phyloP scores from a whole-genome alignment of 2,329 filamentous ascomycete genomes.

The Curvularia verruculosa region DNA sequence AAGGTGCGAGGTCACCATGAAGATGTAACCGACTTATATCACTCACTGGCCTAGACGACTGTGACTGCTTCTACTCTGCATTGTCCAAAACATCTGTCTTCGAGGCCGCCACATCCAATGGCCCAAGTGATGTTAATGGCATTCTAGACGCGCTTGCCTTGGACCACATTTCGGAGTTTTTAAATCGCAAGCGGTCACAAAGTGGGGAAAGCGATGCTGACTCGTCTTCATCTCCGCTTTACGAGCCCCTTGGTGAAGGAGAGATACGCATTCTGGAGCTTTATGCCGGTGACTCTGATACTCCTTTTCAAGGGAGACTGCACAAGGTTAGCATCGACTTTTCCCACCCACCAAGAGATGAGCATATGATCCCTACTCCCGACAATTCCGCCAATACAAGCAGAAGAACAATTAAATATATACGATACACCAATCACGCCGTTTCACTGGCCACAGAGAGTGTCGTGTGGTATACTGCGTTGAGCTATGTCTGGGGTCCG shows the following conservation, averaged over 20 bases:
- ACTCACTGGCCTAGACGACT: conserved; percentile 8
- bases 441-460: conserved; percentile 19
- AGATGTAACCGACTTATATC: background rate
- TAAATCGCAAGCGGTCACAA: conserved; percentile 1
- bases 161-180: conserved; percentile 13
- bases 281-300: conserved; percentile 14
- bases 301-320: conserved; percentile 17
- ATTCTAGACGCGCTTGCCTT: conserved; percentile 15
- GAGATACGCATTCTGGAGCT: conserved; percentile 35
- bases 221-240: conserved; percentile 1
- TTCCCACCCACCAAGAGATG: conserved; percentile 17
- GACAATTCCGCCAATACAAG: conserved; percentile 5
- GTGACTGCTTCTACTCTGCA: conserved; percentile 21
- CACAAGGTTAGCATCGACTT: conserved; percentile 31
- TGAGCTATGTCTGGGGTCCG: conserved; percentile 35
- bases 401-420: conserved; percentile 7
- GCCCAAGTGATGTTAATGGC: conserved; percentile 6
- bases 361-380: background rate
- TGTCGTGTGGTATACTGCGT: conserved; percentile 31
- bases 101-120: conserved; percentile 12
- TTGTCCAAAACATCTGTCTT: conserved; percentile 19
- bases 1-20: conserved; percentile 12
- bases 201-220: background rate
- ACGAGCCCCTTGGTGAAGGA: conserved; percentile 14
- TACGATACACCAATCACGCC: conserved; percentile 25